phyloP scores from a whole-genome alignment of 2,329 filamentous ascomycete species.

The Graphilbum fragrans region DNA sequence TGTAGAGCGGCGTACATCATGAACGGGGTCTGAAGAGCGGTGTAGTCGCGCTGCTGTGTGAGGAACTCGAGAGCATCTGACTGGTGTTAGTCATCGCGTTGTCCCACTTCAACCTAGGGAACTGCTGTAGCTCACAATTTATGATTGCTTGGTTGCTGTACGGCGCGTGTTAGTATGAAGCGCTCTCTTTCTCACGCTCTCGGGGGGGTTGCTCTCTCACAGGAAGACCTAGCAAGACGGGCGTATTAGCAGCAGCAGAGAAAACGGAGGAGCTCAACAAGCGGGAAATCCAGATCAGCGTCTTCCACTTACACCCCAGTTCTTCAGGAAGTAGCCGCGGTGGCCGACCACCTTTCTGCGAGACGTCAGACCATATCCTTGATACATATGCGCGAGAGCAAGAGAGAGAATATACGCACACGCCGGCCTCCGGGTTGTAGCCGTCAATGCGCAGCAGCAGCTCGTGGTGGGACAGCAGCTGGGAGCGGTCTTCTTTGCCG shows the following conservation, averaged over 20 bases:
- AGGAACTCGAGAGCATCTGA: slow-evolving; percentile 75
- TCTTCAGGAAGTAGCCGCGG: slow-evolving; percentile 82
- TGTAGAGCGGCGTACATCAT: slow-evolving; percentile 52
- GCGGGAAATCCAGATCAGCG: too few species aligned
- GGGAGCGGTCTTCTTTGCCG: slow-evolving; percentile 48
- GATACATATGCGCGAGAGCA: neutral
- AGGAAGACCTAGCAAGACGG: slow-evolving; percentile 3
- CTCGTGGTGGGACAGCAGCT: slow-evolving; percentile 84
- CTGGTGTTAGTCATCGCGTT: neutral
- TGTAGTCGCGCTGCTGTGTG: slow-evolving; percentile 60
- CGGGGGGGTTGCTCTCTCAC: neutral
- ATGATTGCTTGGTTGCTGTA: slow-evolving; percentile 69
- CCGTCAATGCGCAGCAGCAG: slow-evolving; percentile 79
- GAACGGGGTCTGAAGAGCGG: slow-evolving; percentile 72
- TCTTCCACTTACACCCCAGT: slow-evolving; percentile 55
- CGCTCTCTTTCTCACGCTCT: neutral
- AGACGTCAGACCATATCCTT: neutral
- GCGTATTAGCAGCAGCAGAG: neutral
- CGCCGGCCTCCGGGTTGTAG: slow-evolving; percentile 84
- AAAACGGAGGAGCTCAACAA: too few species aligned
- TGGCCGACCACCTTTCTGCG: slow-evolving; percentile 74
- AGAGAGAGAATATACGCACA: slow-evolving; percentile 18
- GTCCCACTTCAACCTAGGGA: neutral
- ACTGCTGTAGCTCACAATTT: slow-evolving; percentile 44
- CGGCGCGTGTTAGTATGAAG: neutral